Base-by-base conservation (phyloP, 2,329 filamentous ascomycete species). In the Westerdykella aurantiaca region DNA sequence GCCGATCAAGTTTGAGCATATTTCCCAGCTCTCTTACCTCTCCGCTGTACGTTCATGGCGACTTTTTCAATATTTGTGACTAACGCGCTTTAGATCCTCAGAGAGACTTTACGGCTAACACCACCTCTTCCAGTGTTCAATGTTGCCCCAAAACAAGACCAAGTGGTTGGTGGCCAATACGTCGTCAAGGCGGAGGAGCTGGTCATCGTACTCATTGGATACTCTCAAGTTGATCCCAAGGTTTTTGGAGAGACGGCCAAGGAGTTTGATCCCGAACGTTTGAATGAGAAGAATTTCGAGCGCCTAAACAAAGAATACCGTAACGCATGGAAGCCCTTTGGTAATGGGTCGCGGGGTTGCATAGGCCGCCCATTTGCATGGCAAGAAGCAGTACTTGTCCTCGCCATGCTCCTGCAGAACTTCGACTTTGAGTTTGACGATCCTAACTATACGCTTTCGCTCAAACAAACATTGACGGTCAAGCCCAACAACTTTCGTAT, bases 51-150 rank as follows among this genome's bases (percentile, higher is more conserved):
- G n/a, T n/a, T n/a, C n/a, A n/a, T n/a, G 74, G 74, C 1, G n/a
- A n/a, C n/a, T n/a, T n/a, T n/a, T n/a, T n/a, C n/a, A n/a, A n/a
- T n/a, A n/a, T n/a, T n/a, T n/a, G n/a, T n/a, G n/a, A n/a, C n/a
- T n/a, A n/a, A n/a, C n/a, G n/a, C n/a, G n/a, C n/a, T n/a, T n/a
- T n/a, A n/a, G n/a, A n/a, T 54, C 3, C 56, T 79, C 14, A 72
- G 73, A 41, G 78, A 81, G 55, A 70, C 76, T 0, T 65, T 80
- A 6, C 73, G 78, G 0, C 69, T 80, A 4, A 72, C 71, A 0
- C 72, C 69, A 33, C 68, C 76, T 1, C 72, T 74, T 1, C 75
- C 76, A 0, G 72, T 72, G 0, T 77, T 79, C 69, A 42, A 34
- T 6, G 13, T 47, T 7, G 37, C 34, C 14, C 38, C 51, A 4